A percentile compares a stretch with the other conserved stretches of the same genome.
These are phyloP conservation scores for Triticum monococcum DNA, from an alignment of 176 grass and related monocot genomes.

Conservation along the genomic window DNA sequence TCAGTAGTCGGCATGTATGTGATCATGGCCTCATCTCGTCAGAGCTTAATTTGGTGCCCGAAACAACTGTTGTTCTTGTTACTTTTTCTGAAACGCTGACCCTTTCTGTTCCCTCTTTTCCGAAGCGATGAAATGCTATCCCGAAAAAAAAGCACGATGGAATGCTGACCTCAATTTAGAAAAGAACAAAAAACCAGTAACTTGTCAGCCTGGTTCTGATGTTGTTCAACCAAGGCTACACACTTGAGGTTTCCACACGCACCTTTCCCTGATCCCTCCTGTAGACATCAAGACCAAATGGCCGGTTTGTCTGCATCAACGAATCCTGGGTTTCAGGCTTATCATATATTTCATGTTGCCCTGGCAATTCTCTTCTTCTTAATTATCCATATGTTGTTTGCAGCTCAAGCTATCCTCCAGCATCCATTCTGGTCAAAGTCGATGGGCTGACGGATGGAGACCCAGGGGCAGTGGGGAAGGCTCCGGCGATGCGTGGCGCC, in stretches of 20 bases:
- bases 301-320: constrained; percentile 3
- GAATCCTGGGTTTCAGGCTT: background rate
- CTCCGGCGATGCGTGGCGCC: constrained; percentile 30
- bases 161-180: background rate
- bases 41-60: too few species aligned
- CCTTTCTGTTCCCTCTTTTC: too few species aligned
- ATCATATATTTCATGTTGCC: background rate
- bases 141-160: too few species aligned
- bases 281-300: constrained; percentile 1
- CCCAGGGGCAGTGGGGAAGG: too few species aligned
- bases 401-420: constrained; percentile 10
- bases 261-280: background rate
- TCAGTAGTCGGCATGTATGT: too few species aligned
- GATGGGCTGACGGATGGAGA: background rate
- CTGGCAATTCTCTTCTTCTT: too few species aligned
- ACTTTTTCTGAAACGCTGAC: too few species aligned
- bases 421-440: constrained; percentile 17
- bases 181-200: background rate
- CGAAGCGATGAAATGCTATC: background rate
- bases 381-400: constrained; percentile 22
- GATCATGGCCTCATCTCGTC: too few species aligned
- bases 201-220: background rate
- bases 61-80: too few species aligned
- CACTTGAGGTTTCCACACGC: constrained; percentile 11
- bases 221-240: background rate